These are phyloP conservation scores for Talaromyces sp. DNA, from an alignment of 2,329 filamentous ascomycete genomes.

Conservation along the genomic window DNA sequence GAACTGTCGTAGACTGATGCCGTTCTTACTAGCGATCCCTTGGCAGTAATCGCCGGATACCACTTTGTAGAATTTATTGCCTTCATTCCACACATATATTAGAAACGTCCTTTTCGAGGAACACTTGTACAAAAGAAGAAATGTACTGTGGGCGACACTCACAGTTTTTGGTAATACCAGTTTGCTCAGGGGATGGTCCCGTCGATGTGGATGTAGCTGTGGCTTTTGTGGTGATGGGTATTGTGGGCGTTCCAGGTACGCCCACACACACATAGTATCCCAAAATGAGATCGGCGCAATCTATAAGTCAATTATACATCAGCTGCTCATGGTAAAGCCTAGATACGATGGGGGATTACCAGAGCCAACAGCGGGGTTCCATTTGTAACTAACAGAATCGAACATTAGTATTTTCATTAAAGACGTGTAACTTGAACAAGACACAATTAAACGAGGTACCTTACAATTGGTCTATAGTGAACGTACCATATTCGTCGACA, in stretches of 20 bases:
- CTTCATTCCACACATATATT: background rate
- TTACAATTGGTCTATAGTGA: background rate
- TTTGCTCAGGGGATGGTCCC: background rate
- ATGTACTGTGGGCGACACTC: no score
- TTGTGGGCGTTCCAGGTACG: background rate
- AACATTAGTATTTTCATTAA: background rate
- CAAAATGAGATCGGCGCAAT: background rate
- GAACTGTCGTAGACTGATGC: background rate
- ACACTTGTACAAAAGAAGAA: no score
- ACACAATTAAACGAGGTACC: background rate
- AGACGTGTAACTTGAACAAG: background rate
- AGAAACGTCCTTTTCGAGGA: no score
- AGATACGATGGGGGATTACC: background rate
- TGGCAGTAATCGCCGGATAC: conserved; percentile 1
- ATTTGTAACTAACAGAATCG: background rate
- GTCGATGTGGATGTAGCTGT: conserved; percentile 2
- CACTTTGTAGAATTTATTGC: conserved; percentile 2
- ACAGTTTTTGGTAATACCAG: conserved; percentile 1
- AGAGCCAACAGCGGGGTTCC: background rate
- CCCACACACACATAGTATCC: conserved; percentile 2
- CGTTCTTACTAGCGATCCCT: background rate
- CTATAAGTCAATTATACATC: background rate
- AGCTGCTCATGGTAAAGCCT: background rate
- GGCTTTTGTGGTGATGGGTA: background rate
- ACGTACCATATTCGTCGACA: background rate